Percentiles rank a stretch among this genome's conserved stretches.
phyloP scores from a whole-genome alignment of 2,329 filamentous ascomycete genomes.

The Aureobasidium musti region DNA sequence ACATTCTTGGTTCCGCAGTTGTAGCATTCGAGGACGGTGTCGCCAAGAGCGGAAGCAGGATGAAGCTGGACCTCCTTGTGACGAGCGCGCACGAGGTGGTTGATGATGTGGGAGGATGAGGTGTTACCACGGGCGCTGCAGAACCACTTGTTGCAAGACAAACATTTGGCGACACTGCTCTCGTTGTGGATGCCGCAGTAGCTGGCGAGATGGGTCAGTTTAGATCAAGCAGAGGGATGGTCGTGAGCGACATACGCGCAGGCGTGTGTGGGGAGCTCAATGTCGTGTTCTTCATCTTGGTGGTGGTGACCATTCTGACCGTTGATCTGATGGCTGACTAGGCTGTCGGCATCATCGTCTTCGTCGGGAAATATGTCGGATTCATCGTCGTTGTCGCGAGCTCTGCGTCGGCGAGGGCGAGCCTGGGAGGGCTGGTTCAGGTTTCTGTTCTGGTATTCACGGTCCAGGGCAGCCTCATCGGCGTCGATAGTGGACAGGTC shows the following conservation, averaged over 20 bases:
- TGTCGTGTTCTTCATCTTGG: constrained; percentile 73
- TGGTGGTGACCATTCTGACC: constrained; percentile 63
- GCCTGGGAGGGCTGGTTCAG: constrained; percentile 51
- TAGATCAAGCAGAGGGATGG: neutral
- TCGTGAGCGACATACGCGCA: constrained; percentile 73
- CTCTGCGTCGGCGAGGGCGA: constrained; percentile 64
- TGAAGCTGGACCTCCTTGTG: constrained; percentile 99
- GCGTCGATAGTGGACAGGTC: constrained; percentile 55
- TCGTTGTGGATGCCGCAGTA: constrained; percentile 98
- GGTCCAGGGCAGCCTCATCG: constrained; percentile 79
- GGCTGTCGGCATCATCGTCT: constrained; percentile 66
- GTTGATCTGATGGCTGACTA: constrained; percentile 79
- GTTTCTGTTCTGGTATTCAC: constrained; percentile 58
- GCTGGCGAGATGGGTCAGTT: constrained; percentile 48
- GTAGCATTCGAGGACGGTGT: constrained; percentile 97
- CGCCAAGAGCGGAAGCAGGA: constrained; percentile 86
- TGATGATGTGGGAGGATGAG: constrained; percentile 96
- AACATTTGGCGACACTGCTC: constrained; percentile 91
- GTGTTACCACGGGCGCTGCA: constrained; percentile 97
- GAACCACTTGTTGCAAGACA: constrained; percentile 97
- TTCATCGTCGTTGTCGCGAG: constrained; percentile 80
- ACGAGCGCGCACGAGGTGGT: constrained; percentile 92
- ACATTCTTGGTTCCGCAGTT: constrained; percentile 99
- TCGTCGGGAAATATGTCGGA: constrained; percentile 69
- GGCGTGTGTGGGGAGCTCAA: constrained; percentile 85